Percentiles rank a stretch among this genome's conserved stretches.
phyloP scores from a whole-genome alignment of 2,329 filamentous ascomycete species.

The Penicillium sp. region DNA sequence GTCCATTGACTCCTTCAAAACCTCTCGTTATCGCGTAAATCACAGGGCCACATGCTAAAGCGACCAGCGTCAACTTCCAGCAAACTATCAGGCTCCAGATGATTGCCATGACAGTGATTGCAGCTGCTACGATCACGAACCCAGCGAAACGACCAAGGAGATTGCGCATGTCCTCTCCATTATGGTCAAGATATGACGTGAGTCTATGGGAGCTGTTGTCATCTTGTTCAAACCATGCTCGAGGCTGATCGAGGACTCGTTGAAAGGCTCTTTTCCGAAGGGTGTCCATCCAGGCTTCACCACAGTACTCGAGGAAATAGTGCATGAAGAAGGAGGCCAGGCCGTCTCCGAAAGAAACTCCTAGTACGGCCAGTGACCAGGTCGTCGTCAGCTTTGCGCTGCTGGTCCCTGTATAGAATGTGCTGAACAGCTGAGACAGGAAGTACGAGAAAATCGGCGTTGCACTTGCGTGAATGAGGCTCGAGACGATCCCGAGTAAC shows the following conservation, averaged over 20 bases:
- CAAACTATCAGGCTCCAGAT: conserved; percentile 71
- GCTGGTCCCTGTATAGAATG: conserved; percentile 60
- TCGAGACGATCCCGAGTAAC: conserved; percentile 59
- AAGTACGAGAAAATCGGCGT: conserved; percentile 75
- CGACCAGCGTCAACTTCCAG: conserved; percentile 79
- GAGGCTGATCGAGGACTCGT: conserved; percentile 71
- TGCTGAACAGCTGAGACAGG: conserved; percentile 68
- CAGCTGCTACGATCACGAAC: conserved; percentile 62
- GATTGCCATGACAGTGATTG: conserved; percentile 68
- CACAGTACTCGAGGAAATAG: conserved; percentile 68
- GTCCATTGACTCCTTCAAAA: conserved; percentile 64
- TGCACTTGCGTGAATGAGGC: conserved; percentile 62
- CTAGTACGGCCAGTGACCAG: conserved; percentile 70
- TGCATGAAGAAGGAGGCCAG: conserved; percentile 64
- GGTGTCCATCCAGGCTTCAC: conserved; percentile 72
- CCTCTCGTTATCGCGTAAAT: conserved; percentile 64
- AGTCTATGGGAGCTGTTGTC: conserved; percentile 64
- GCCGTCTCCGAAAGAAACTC: conserved; percentile 66
- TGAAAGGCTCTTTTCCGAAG: conserved; percentile 67
- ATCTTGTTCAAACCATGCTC: conserved; percentile 72
- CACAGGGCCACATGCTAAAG: conserved; percentile 65
- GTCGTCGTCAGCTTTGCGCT: conserved; percentile 53
- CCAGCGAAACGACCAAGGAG: conserved; percentile 76
- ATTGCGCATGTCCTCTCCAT: conserved; percentile 83
- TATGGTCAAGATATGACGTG: conserved; percentile 71